Evolutionary conservation across 73 alveolate genomes (phyloP).

Genomic region (Stentor roeselii): DNA sequence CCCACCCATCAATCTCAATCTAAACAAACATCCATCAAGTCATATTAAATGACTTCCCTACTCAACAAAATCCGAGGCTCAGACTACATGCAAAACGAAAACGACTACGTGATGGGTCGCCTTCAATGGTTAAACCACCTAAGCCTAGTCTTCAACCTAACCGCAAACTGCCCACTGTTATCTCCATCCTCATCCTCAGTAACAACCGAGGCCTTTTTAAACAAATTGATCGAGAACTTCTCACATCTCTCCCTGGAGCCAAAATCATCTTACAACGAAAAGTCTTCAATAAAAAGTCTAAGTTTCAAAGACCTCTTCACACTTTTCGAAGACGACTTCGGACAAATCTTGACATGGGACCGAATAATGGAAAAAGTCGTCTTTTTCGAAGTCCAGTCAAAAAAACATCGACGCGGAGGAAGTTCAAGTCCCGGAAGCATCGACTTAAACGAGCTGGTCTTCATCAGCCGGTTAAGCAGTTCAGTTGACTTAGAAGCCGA

Average conservation of each 20-base stretch:
- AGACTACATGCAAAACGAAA: slow-evolving; percentile 6
- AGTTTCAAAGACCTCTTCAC: neutral
- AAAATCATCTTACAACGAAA: neutral
- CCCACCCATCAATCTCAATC: too few species aligned
- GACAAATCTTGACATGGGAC: slow-evolving; percentile 11
- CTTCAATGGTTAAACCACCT: slow-evolving; percentile 11
- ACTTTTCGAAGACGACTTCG: neutral
- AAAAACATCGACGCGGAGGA: neutral
- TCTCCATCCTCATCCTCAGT: neutral
- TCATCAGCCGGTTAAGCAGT: neutral
- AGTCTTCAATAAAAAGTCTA: neutral
- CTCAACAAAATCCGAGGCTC: slow-evolving; percentile 13
- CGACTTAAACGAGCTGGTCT: slow-evolving; percentile 13
- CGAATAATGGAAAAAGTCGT: neutral
- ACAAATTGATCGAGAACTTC: slow-evolving; percentile 1
- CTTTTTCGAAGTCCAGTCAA: neutral
- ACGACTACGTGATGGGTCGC: slow-evolving; percentile 16
- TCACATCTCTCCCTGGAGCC: neutral
- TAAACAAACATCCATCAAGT: too few species aligned
- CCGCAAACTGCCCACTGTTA: neutral
- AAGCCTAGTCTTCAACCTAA: slow-evolving; percentile 25
- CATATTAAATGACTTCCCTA: neutral
- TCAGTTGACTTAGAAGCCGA: neutral
- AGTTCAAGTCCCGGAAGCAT: slow-evolving; percentile 14
- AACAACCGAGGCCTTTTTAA: slow-evolving; percentile 13